Percentiles rank a stretch among this genome's conserved stretches.
phyloP scores from a whole-genome alignment of 495 filamentous ascomycete genomes.

The Xylaria venustula region DNA sequence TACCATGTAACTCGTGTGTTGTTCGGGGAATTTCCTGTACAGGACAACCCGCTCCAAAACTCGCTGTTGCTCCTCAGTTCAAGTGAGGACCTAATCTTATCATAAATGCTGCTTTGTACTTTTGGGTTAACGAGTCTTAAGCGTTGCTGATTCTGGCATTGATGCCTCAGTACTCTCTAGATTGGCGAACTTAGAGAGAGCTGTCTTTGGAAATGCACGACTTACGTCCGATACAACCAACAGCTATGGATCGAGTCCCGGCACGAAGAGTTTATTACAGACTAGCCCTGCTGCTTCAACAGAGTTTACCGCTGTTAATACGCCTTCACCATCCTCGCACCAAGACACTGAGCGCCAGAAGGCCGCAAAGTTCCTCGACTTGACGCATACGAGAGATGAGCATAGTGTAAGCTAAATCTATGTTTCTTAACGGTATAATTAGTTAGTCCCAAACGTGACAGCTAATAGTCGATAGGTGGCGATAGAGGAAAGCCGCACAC shows the following conservation, averaged over 20 bases:
- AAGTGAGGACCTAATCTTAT: neutral
- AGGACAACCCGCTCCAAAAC: neutral
- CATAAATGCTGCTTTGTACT: neutral
- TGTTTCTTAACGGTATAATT: neutral
- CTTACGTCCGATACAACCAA: neutral
- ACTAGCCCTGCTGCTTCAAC: neutral
- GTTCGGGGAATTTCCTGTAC: constrained; percentile 16
- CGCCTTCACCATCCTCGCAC: neutral
- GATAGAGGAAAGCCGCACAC: neutral
- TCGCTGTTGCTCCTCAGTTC: neutral
- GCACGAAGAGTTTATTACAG: neutral
- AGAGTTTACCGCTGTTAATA: neutral
- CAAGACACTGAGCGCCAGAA: constrained; percentile 6
- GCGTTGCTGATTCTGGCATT: neutral
- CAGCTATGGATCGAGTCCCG: neutral
- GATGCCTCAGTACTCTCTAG: constrained; percentile 14
- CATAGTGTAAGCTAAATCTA: neutral
- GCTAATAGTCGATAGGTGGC: neutral
- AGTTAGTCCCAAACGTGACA: neutral
- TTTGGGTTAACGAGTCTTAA: neutral
- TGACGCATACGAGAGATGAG: constrained; percentile 6
- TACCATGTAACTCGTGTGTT: constrained; percentile 35
- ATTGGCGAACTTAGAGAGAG: constrained; percentile 19
- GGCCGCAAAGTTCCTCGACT: constrained; percentile 9
- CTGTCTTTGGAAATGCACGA: constrained; percentile 15